phyloP scores from a whole-genome alignment of 2,329 filamentous ascomycete genomes.

The Aspergillus versicolor region DNA sequence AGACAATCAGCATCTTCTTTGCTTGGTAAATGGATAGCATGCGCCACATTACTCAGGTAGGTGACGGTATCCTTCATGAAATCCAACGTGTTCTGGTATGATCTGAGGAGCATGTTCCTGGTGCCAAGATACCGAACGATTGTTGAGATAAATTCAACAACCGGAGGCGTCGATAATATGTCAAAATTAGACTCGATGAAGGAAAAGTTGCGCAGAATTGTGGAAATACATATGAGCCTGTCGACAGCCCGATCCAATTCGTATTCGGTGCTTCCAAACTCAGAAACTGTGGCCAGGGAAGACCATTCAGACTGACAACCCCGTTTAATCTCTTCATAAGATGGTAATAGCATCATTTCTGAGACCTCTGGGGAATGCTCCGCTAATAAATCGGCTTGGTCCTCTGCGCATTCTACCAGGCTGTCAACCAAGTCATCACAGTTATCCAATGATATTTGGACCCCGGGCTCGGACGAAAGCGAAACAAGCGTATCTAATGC shows the following conservation, averaged over 20 bases:
- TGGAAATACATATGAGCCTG: slow-evolving; percentile 83
- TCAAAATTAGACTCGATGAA: slow-evolving; percentile 77
- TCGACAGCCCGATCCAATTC: slow-evolving; percentile 85
- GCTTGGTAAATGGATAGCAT: slow-evolving; percentile 75
- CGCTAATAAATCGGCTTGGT: slow-evolving; percentile 79
- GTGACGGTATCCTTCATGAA: slow-evolving; percentile 96
- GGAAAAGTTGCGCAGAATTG: slow-evolving; percentile 87
- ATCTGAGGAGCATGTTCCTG: slow-evolving; percentile 79
- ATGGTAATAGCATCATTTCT: slow-evolving; percentile 76
- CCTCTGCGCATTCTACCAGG: slow-evolving; percentile 85
- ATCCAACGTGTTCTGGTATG: slow-evolving; percentile 81
- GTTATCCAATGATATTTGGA: slow-evolving; percentile 66
- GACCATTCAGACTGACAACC: slow-evolving; percentile 74
- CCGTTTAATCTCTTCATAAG: slow-evolving; percentile 85
- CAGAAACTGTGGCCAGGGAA: slow-evolving; percentile 67
- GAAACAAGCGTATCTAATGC: slow-evolving; percentile 80
- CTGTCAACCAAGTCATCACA: slow-evolving; percentile 89
- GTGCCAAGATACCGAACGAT: slow-evolving; percentile 86
- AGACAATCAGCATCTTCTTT: slow-evolving; percentile 85
- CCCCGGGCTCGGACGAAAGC: slow-evolving; percentile 64
- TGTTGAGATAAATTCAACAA: slow-evolving; percentile 80
- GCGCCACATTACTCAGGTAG: slow-evolving; percentile 83
- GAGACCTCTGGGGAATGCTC: slow-evolving; percentile 83
- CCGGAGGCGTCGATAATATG: slow-evolving; percentile 69
- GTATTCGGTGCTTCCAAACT: slow-evolving; percentile 74